A percentile compares a stretch with the other conserved stretches of the same genome.
Conservation (phyloP, 2,329 filamentous ascomycete species). For the Rutstroemia sp. region DNA sequence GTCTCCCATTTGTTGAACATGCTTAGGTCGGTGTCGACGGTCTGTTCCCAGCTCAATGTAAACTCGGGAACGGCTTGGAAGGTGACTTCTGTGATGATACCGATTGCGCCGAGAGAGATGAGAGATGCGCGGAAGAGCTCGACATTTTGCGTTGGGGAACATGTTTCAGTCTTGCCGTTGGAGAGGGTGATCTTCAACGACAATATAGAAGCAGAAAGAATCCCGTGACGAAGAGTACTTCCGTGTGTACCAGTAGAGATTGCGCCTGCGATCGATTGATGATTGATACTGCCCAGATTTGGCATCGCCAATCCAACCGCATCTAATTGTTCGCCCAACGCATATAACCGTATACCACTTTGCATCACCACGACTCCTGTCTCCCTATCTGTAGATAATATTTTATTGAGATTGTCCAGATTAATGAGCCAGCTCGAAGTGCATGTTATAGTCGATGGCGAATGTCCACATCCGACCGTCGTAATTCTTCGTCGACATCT, state of each 20-base stretch:
- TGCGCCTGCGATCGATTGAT: slow-evolving; percentile 86
- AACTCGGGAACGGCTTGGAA: slow-evolving; percentile 74
- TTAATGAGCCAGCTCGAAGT: slow-evolving; percentile 94
- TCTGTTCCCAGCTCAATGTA: slow-evolving; percentile 81
- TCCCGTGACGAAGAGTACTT: slow-evolving; percentile 73
- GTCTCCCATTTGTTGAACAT: slow-evolving; percentile 66
- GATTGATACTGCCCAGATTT: slow-evolving; percentile 90
- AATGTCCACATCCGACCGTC: slow-evolving; percentile 85
- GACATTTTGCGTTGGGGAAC: slow-evolving; percentile 57
- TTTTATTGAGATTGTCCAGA: slow-evolving; percentile 71
- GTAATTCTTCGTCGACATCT: slow-evolving; percentile 75
- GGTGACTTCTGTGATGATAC: slow-evolving; percentile 84
- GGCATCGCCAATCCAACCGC: slow-evolving; percentile 74
- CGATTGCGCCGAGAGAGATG: slow-evolving; percentile 80
- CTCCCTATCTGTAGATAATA: slow-evolving; percentile 62
- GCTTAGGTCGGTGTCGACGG: slow-evolving; percentile 60
- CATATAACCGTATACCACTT: slow-evolving; percentile 77
- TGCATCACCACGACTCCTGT: slow-evolving; percentile 68
- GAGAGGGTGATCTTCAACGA: slow-evolving; percentile 74
- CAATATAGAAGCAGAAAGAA: slow-evolving; percentile 72
- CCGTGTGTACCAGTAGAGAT: slow-evolving; percentile 93
- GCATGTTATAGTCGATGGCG: slow-evolving; percentile 84
- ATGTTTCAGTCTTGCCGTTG: slow-evolving; percentile 66
- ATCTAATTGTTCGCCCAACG: slow-evolving; percentile 68
- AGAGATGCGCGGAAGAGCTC: slow-evolving; percentile 85